Base-by-base conservation (phyloP, 768 basidiomycete species). In the Hortiboletus campestris region DNA sequence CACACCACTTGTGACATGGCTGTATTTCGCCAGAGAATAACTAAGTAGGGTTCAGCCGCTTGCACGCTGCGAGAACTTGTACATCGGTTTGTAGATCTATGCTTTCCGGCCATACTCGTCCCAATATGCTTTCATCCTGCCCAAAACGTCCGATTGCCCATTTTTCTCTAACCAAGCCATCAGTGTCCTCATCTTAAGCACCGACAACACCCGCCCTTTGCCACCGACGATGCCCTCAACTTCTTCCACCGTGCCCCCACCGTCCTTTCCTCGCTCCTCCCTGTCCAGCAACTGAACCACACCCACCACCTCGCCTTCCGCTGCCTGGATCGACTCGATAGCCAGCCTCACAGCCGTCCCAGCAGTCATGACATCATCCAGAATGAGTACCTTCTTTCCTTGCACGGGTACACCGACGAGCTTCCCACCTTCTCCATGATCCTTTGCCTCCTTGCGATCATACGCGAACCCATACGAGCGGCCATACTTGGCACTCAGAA, bases 291-390 rank as follows among this genome's bases (percentile, higher is more conserved):
- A 80, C 67, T 94, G 86, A 8, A 96, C 80, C 19, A 97, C 89
- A 1, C 96, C 96, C 0, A 94, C 89, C 8, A 97, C 86, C 51
- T 88, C 78, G 0, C 95, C 94, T 2, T 88, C 89, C 38, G 81
- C 79, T 46, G 74, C 67, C 35, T 72, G 70, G 17, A 98, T 86
- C 9, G 85, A 83, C 44, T 85, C 84, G 47, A 96, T 88, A 3
- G 94, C 89, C 34, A 84, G 82, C 10, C 94, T 82, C 31, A 94
- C 86, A 6, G 96, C 96, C 22, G 88, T 96, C 14, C 91, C 91
- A 12, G 88, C 83, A 2, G 97, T 98, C 80, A 98, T 92, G 49
- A 99, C 97, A 62, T 99, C 96, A 77, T 99, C 96, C 34, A 98
- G 78, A 43, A 98, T 82, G 48, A 98, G 82, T 3, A 98, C 91